phyloP scores from a whole-genome alignment of 371 early-diverging fungal genomes.

The Mucor plumbeus region DNA sequence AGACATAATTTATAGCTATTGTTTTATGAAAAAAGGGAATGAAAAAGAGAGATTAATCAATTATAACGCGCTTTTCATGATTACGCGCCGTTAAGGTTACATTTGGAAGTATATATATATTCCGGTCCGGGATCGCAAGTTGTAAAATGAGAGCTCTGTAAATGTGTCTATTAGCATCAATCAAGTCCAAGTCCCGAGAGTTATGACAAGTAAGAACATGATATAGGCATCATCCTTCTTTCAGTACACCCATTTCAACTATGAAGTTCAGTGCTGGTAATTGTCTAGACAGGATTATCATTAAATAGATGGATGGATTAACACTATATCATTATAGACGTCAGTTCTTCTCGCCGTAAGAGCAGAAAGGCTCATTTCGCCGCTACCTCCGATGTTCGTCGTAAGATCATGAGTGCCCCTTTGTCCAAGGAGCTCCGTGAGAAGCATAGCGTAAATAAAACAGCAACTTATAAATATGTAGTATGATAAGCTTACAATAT shows the following conservation, averaged over 20 bases:
- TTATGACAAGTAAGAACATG: conserved; percentile 5
- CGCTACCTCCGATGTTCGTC: conserved; percentile 94
- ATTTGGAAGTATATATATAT: background rate
- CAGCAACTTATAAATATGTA: background rate
- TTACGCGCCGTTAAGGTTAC: background rate
- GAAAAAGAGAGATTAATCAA: background rate
- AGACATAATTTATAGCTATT: conserved; percentile 63
- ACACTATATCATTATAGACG: conserved; percentile 61
- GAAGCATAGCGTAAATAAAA: conserved; percentile 79
- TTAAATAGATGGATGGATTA: conserved; percentile 15
- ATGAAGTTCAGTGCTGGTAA: conserved; percentile 53
- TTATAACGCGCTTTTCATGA: background rate
- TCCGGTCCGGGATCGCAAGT: background rate
- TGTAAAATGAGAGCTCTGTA: background rate
- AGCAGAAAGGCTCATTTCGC: conserved; percentile 98
- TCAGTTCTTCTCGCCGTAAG: conserved; percentile 95
- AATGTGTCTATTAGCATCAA: no score
- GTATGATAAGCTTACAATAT: background rate
- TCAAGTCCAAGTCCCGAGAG: conserved; percentile 14
- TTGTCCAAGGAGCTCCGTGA: conserved; percentile 98
- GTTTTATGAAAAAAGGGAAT: background rate
- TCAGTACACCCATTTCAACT: conserved; percentile 22
- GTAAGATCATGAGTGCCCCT: conserved; percentile 95
- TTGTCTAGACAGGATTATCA: background rate
- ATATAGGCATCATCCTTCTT: conserved; percentile 15